phyloP scores from a whole-genome alignment of 225 moss, liverwort and hornwort genomes.

The Polytrichum formosum region DNA sequence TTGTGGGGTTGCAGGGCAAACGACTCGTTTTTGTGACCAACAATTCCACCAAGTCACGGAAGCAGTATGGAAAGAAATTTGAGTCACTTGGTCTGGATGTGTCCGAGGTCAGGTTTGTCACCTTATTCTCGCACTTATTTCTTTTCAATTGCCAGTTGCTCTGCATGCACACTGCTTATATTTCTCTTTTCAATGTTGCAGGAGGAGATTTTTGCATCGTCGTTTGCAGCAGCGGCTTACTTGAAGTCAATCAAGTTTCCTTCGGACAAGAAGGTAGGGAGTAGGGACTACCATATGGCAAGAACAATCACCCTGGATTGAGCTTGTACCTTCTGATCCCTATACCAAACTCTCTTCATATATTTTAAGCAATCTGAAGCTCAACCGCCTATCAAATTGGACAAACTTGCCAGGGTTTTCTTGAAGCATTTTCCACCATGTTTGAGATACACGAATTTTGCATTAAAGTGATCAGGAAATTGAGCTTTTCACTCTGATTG shows the following conservation, averaged over 20 bases:
- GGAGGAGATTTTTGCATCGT: conserved; percentile 97
- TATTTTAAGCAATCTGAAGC: too few relatives aligned
- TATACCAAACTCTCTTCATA: too few relatives aligned
- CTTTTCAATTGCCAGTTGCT: not conserved
- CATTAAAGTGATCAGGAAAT: too few relatives aligned
- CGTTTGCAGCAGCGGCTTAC: conserved; percentile 90
- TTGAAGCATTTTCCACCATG: too few relatives aligned
- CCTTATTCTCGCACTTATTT: not conserved
- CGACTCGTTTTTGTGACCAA: conserved; percentile 83
- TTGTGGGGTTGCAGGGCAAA: conserved; percentile 59
- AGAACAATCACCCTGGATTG: not conserved
- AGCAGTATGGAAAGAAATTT: conserved; percentile 78
- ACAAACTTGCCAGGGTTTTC: too few relatives aligned
- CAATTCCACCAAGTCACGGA: conserved; percentile 87
- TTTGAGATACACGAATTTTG: too few relatives aligned
- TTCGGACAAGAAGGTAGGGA: conserved; percentile 74
- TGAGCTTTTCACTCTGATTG: too few relatives aligned
- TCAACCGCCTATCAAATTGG: too few relatives aligned
- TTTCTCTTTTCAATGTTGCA: conserved; percentile 29
- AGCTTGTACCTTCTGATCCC: not conserved
- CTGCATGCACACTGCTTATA: not conserved
- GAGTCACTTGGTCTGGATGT: conserved; percentile 64
- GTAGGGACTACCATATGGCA: not conserved
- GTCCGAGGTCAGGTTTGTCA: conserved; percentile 45
- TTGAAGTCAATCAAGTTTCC: conserved; percentile 87